Evolutionary conservation across 2,329 filamentous ascomycete species (phyloP).

Genomic region (Exophiala xenobiotica): DNA sequence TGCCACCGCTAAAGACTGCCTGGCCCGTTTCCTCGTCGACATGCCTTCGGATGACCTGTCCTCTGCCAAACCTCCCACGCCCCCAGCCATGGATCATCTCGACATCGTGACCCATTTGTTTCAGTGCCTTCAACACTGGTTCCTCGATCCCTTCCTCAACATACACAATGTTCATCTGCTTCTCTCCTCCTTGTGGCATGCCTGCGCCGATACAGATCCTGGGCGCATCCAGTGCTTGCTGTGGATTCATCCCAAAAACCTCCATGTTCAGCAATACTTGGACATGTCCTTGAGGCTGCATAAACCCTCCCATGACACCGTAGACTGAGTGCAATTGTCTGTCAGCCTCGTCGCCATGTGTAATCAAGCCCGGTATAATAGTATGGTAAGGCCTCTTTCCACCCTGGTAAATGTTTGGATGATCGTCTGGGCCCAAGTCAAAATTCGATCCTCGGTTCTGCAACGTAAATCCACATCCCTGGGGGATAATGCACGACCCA

Average conservation of each 20-base stretch:
- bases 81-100: slow-evolving; percentile 63
- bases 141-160: slow-evolving; percentile 79
- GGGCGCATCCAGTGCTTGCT: slow-evolving; percentile 86
- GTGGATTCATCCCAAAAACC: slow-evolving; percentile 75
- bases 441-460: slow-evolving; percentile 92
- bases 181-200: slow-evolving; percentile 48
- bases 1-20: slow-evolving; percentile 81
- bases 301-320: slow-evolving; percentile 97
- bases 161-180: slow-evolving; percentile 53
- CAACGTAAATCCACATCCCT: slow-evolving; percentile 84
- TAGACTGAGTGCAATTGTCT: slow-evolving; percentile 78
- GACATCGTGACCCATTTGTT: slow-evolving; percentile 70
- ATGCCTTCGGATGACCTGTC: slow-evolving; percentile 79
- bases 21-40: slow-evolving; percentile 65
- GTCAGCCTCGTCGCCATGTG: slow-evolving; percentile 60
- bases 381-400: slow-evolving; percentile 94
- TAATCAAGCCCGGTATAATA: slow-evolving; percentile 91
- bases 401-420: slow-evolving; percentile 78
- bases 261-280: slow-evolving; percentile 90
- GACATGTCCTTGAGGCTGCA: slow-evolving; percentile 96
- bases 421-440: slow-evolving; percentile 60
- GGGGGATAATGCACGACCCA: slow-evolving; percentile 81
- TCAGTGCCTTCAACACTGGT: slow-evolving; percentile 66
- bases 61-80: slow-evolving; percentile 75
- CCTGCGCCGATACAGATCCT: slow-evolving; percentile 82